Percentiles rank a stretch among this genome's conserved stretches.
These are phyloP conservation scores for Zygoascus sp. DNA, from an alignment of 1,139 yeast genomes.

Conservation along the genomic window DNA sequence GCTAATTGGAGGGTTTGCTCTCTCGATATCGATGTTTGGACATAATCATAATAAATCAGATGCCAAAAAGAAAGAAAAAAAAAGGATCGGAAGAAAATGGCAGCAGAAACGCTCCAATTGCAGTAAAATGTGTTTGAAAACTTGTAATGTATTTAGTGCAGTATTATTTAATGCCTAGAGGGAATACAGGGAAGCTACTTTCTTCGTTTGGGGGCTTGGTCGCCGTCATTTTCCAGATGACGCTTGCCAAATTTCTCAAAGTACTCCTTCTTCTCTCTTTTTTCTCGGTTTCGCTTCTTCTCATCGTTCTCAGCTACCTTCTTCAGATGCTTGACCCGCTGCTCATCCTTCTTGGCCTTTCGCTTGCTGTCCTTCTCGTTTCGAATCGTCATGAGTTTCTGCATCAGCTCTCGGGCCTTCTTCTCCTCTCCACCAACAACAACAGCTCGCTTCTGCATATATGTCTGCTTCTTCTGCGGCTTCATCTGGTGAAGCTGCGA, in stretches of 20 bases:
- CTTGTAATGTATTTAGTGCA: background rate
- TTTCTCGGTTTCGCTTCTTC: conserved; percentile 66
- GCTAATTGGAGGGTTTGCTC: background rate
- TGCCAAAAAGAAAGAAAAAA: background rate
- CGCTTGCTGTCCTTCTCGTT: conserved; percentile 83
- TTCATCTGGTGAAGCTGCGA: conserved; percentile 75
- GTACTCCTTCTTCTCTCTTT: conserved; percentile 80
- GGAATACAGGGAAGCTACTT: background rate
- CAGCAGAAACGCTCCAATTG: no score
- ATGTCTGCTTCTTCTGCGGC: conserved; percentile 80
- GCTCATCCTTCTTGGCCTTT: conserved; percentile 66
- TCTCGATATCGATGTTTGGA: no score
- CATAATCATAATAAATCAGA: background rate
- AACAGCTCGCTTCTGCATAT: conserved; percentile 89
- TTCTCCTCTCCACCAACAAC: conserved; percentile 89
- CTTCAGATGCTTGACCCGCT: conserved; percentile 70
- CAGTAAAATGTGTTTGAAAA: no score
- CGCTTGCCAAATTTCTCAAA: conserved; percentile 75
- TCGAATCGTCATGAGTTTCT: conserved; percentile 76
- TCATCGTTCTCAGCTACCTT: conserved; percentile 72
- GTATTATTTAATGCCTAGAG: no score
- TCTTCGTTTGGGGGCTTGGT: conserved; percentile 16
- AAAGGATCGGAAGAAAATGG: no score
- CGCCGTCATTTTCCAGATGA: conserved; percentile 29
- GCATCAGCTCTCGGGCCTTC: conserved; percentile 86